Conservation (phyloP, 768 basidiomycete species). For the Phaeotremella skinneri region DNA sequence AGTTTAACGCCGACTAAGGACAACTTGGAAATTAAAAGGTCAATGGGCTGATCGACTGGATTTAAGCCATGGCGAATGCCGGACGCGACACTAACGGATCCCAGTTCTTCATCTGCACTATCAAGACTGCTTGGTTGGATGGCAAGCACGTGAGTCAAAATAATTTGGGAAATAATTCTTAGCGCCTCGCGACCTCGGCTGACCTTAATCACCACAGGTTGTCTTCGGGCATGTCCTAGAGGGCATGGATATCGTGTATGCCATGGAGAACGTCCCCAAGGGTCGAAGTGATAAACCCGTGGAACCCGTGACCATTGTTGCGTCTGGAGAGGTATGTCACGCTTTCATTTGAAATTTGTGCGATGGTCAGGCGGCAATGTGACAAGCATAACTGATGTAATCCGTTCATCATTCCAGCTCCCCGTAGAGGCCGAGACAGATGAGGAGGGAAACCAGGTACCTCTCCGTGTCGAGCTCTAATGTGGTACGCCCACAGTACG, state of each 20-base stretch:
- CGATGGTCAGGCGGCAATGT: not conserved
- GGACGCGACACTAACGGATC: slow-evolving; percentile 94
- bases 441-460: slow-evolving; percentile 78
- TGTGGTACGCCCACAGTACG: slow-evolving; percentile 8
- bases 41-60: slow-evolving; percentile 3
- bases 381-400: slow-evolving; percentile 15
- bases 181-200: slow-evolving; percentile 27
- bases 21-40: too few relatives aligned
- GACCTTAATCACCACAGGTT: slow-evolving; percentile 58
- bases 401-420: slow-evolving; percentile 18
- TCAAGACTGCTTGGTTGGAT: slow-evolving; percentile 83
- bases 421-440: slow-evolving; percentile 57
- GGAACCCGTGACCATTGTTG: slow-evolving; percentile 73
- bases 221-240: slow-evolving; percentile 91
- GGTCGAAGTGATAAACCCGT: slow-evolving; percentile 67
- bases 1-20: too few relatives aligned
- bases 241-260: slow-evolving; percentile 79
- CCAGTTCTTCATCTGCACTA: slow-evolving; percentile 94
- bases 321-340: slow-evolving; percentile 78
- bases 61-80: slow-evolving; percentile 76
- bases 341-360: not conserved
- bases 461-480: slow-evolving; percentile 88
- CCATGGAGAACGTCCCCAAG: slow-evolving; percentile 73
- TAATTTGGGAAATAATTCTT: slow-evolving; percentile 17
- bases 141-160: slow-evolving; percentile 68